phyloP scores from a whole-genome alignment of 1,284 basidiomycete species.

The Microbotryum saponariae region DNA sequence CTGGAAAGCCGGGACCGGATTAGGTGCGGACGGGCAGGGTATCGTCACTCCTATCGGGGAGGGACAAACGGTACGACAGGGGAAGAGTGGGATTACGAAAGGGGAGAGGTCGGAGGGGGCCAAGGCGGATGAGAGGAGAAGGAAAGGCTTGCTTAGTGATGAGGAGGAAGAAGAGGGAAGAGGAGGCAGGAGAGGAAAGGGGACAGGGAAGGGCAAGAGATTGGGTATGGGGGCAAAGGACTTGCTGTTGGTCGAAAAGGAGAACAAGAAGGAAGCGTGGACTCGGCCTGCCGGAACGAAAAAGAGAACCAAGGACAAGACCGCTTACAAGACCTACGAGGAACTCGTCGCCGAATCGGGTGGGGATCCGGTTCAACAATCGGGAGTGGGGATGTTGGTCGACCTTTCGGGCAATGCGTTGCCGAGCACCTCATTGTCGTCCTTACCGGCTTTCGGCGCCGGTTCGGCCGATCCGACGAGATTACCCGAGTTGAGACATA shows the following conservation, averaged over 20 bases:
- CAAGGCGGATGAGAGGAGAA: conserved; percentile 39
- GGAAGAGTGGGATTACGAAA: conserved; percentile 16
- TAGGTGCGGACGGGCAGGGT: conserved; percentile 70
- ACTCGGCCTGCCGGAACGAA: conserved; percentile 50
- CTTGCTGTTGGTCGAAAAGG: conserved; percentile 20
- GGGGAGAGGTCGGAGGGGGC: conserved; percentile 25
- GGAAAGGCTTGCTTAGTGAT: conserved; percentile 44
- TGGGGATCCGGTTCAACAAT: neutral
- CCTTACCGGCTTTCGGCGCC: conserved; percentile 20
- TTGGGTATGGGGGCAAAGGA: conserved; percentile 50
- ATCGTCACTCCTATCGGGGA: conserved; percentile 77
- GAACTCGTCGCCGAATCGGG: conserved; percentile 81
- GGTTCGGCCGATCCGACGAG: conserved; percentile 64
- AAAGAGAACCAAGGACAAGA: conserved; percentile 54
- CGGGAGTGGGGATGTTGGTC: conserved; percentile 69
- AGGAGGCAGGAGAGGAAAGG: neutral
- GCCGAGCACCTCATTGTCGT: conserved; percentile 20
- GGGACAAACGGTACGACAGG: conserved; percentile 30
- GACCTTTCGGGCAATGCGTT: conserved; percentile 81
- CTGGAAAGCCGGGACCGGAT: conserved; percentile 76
- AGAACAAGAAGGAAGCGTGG: conserved; percentile 55
- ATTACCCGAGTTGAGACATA: conserved; percentile 92
- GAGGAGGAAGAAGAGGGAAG: neutral
- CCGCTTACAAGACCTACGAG: conserved; percentile 87
- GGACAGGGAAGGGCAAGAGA: conserved; percentile 41